A percentile compares a stretch with the other conserved stretches of the same genome.
phyloP scores from a whole-genome alignment of 169 alveolate genomes.

The Plasmodium knowlesi region DNA sequence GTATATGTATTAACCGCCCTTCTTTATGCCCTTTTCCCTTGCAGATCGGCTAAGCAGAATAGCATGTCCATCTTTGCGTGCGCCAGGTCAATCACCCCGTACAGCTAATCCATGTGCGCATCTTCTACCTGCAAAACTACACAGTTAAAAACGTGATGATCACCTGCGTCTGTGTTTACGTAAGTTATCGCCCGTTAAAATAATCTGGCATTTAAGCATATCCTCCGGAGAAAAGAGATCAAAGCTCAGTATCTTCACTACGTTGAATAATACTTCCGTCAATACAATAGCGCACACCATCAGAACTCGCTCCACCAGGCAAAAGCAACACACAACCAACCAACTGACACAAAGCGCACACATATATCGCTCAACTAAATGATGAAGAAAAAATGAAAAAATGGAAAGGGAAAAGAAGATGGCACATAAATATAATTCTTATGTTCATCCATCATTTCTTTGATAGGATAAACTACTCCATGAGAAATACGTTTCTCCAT shows the following conservation, averaged over 20 bases:
- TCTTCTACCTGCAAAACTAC: neutral
- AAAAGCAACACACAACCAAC: neutral
- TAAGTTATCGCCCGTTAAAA: neutral
- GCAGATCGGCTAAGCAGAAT: neutral
- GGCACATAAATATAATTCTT: slow-evolving; percentile 66
- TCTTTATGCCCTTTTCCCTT: neutral
- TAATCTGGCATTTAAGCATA: neutral
- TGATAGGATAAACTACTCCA: slow-evolving; percentile 62
- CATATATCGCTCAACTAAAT: neutral
- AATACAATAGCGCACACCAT: neutral
- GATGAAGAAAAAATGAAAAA: slow-evolving; percentile 70
- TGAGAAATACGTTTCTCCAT: slow-evolving; percentile 61
- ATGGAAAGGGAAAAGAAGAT: slow-evolving; percentile 61
- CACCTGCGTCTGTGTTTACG: neutral
- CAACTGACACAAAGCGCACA: too few species aligned
- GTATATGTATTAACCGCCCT: neutral
- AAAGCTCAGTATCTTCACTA: neutral
- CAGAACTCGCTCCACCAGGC: neutral
- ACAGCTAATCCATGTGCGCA: neutral
- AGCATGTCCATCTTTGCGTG: neutral
- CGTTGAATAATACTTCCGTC: neutral
- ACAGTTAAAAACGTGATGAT: neutral
- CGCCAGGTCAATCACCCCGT: neutral
- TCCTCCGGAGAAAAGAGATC: neutral
- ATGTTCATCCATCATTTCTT: slow-evolving; percentile 63